Evolutionary conservation across 176 grass and related monocot genomes (phyloP).

Genomic region (Rhynchospora breviuscula): DNA sequence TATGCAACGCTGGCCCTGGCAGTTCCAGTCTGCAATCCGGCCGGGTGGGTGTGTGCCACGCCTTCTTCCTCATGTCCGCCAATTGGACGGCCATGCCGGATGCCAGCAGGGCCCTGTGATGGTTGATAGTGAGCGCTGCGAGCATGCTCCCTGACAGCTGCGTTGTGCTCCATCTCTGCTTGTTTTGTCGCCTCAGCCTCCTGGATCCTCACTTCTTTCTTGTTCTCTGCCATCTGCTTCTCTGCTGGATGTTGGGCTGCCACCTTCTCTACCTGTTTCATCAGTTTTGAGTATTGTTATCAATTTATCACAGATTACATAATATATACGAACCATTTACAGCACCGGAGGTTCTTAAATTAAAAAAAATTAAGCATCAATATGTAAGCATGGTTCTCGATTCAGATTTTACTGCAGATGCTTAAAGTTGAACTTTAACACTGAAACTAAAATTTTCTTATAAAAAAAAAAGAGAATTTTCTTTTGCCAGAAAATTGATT

Average conservation of each 20-base stretch:
- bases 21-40: background rate
- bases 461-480: too few species aligned
- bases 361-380: background rate
- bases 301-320: too few species aligned
- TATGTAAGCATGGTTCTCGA: background rate
- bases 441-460: too few species aligned
- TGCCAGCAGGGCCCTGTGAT: background rate
- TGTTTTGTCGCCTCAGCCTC: conserved; percentile 10
- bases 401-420: background rate
- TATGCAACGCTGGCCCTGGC: conserved; percentile 7
- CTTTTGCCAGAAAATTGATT: too few species aligned
- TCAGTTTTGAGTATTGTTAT: background rate
- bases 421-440: background rate
- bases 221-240: conserved; percentile 22
- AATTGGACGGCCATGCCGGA: background rate
- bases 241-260: conserved; percentile 17
- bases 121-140: background rate
- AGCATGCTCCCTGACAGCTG: background rate
- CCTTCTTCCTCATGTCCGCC: background rate
- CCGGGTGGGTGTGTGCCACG: background rate
- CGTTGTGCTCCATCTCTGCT: background rate
- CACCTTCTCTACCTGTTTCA: conserved; percentile 2
- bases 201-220: background rate
- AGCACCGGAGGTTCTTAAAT: background rate
- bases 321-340: background rate